These are phyloP conservation scores for Syzygium jambos DNA, from an alignment of 345 rosid species.

Conservation along the genomic window DNA sequence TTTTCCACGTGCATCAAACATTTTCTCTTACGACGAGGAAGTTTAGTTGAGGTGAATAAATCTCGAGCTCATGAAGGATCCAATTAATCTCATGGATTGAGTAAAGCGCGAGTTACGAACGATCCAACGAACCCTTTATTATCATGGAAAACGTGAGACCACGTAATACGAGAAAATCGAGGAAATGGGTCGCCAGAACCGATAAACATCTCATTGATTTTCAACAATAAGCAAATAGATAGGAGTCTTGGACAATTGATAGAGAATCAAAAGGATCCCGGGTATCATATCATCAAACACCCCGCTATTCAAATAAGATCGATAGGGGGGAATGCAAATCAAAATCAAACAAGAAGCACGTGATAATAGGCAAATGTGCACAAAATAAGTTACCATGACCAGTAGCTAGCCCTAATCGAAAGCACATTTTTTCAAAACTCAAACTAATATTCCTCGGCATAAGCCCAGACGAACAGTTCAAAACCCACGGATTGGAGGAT, in stretches of 20 bases:
- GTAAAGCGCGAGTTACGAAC: not conserved
- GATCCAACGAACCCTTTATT: not conserved
- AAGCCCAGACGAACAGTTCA: not conserved
- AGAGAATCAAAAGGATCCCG: fast-evolving
- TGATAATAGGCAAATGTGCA: not conserved
- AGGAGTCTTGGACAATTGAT: not conserved
- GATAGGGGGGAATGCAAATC: not conserved
- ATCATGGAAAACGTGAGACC: fast-evolving
- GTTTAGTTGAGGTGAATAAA: not conserved
- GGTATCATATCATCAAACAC: not conserved
- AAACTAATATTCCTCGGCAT: not conserved
- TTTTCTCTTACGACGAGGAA: not conserved
- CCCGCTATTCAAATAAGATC: not conserved
- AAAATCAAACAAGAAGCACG: not conserved
- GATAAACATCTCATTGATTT: not conserved
- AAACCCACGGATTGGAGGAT: not conserved
- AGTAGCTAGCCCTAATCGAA: not conserved
- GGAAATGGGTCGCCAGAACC: not conserved
- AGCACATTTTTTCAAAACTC: not conserved
- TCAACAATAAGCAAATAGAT: not conserved
- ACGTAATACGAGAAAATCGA: not conserved
- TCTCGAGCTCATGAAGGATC: not conserved
- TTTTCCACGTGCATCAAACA: not conserved
- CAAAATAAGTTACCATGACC: not conserved
- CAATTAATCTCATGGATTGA: not conserved